A percentile compares a stretch with the other conserved stretches of the same genome.
phyloP scores from a whole-genome alignment of 2,329 filamentous ascomycete species.

The Metarhizium guizhouense region DNA sequence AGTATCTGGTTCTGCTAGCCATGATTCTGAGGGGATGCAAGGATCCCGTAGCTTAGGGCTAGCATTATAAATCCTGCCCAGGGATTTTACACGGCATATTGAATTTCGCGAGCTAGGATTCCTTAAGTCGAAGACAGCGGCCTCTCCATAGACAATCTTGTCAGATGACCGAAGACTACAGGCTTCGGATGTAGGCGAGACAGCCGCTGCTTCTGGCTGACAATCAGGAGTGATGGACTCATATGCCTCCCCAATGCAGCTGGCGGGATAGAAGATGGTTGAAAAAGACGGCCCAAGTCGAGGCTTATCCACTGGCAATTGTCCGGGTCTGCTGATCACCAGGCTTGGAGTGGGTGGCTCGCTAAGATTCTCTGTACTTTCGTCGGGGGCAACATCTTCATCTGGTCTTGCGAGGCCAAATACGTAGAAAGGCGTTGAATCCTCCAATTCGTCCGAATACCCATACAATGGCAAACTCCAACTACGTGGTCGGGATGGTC shows the following conservation, averaged over 20 bases:
- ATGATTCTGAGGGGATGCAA: conserved; percentile 14
- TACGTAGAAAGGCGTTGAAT: conserved; percentile 37
- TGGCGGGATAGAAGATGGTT: conserved; percentile 17
- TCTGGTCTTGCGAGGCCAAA: conserved; percentile 30
- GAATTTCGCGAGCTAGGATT: conserved; percentile 15
- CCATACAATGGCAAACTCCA: conserved; percentile 40
- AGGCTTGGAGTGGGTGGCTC: conserved; percentile 16
- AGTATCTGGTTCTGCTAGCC: conserved; percentile 12
- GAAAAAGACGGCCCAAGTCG: conserved; percentile 12
- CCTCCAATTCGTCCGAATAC: conserved; percentile 32
- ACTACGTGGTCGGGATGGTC: conserved; percentile 32
- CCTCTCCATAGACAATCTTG: conserved; percentile 30
- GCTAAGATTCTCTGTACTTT: conserved; percentile 8
- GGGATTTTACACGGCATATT: conserved; percentile 25
- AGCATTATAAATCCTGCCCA: conserved; percentile 25
- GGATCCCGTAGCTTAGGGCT: conserved; percentile 23
- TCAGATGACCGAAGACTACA: conserved; percentile 26
- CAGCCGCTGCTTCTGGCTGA: conserved; percentile 12
- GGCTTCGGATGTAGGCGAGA: conserved; percentile 24
- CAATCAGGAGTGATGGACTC: conserved; percentile 10
- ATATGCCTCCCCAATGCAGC: conserved; percentile 26
- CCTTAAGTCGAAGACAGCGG: conserved; percentile 28
- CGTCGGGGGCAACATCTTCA: conserved; percentile 10
- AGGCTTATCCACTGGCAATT: conserved; percentile 5
- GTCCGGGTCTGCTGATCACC: conserved; percentile 20